Evolutionary conservation across 1,139 yeast genomes (phyloP).

Genomic region (Kodamaea suecica): DNA sequence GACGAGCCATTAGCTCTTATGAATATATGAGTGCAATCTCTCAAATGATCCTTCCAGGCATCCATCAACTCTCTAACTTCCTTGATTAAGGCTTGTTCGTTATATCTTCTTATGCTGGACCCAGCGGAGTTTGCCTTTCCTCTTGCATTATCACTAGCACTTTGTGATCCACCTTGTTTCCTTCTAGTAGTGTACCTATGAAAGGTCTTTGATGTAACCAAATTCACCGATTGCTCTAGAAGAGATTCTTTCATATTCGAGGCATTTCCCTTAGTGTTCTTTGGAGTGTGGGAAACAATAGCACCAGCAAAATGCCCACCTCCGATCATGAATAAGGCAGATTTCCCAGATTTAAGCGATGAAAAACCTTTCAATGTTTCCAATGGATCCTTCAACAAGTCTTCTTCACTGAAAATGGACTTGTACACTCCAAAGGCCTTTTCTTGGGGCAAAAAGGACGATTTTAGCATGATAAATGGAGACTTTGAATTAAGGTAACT

Average conservation of each 20-base stretch:
- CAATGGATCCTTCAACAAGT: slow-evolving; percentile 36
- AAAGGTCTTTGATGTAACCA: slow-evolving; percentile 78
- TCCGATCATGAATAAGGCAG: slow-evolving; percentile 89
- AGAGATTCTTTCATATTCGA: slow-evolving; percentile 41
- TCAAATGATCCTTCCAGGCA: slow-evolving; percentile 61
- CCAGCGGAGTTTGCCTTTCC: slow-evolving; percentile 99
- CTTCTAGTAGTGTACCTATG: slow-evolving; percentile 95
- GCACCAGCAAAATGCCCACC: slow-evolving; percentile 99
- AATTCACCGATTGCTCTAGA: slow-evolving; percentile 59
- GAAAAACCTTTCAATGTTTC: slow-evolving; percentile 36
- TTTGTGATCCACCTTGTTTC: slow-evolving; percentile 97
- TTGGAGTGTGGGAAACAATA: slow-evolving; percentile 69
- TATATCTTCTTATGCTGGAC: slow-evolving; percentile 80
- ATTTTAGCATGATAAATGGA: slow-evolving; percentile 57
- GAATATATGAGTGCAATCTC: slow-evolving; percentile 65
- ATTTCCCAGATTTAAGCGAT: slow-evolving; percentile 31
- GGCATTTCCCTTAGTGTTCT: slow-evolving; percentile 52
- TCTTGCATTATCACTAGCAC: slow-evolving; percentile 85
- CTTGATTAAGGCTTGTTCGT: slow-evolving; percentile 75
- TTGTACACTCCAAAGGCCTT: slow-evolving; percentile 71
- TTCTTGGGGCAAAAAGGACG: slow-evolving; percentile 40
- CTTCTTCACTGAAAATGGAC: slow-evolving; percentile 47
- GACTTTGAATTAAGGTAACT: slow-evolving; percentile 63
- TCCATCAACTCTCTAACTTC: slow-evolving; percentile 70
- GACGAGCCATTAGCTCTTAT: slow-evolving; percentile 79